Percentiles rank a stretch among this genome's conserved stretches.
Evolutionary conservation across 345 rosid genomes (phyloP).

Genomic region (Bretschneidera sinensis): DNA sequence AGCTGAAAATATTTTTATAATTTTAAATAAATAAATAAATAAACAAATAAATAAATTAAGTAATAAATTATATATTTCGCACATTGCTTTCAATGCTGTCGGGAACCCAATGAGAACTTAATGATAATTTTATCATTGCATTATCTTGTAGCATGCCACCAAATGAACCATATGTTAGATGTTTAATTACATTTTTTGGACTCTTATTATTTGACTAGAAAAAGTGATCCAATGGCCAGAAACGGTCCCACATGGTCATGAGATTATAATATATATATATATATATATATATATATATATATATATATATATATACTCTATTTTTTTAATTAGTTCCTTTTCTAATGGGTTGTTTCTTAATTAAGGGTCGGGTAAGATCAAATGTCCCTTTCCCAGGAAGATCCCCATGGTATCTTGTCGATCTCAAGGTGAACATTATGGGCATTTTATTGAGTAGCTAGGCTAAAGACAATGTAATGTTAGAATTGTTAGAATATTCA

Average conservation of each 20-base stretch:
- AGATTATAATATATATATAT: too few relatives aligned
- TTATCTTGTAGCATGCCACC: too few relatives aligned
- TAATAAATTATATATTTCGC: constrained; percentile 8
- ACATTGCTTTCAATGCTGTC: constrained; percentile 40
- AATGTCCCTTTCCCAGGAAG: constrained; percentile 19
- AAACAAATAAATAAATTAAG: neutral
- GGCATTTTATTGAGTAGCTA: constrained; percentile 4
- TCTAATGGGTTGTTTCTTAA: constrained; percentile 4
- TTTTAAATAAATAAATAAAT: constrained; percentile 10
- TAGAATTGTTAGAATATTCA: too few relatives aligned
- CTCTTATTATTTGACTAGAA: too few relatives aligned
- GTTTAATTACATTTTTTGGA: neutral
- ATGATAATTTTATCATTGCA: too few relatives aligned
- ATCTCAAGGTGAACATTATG: constrained; percentile 25
- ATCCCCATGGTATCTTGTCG: constrained; percentile 27
- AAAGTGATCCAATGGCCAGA: too few relatives aligned
- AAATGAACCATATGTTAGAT: too few relatives aligned
- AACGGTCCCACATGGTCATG: too few relatives aligned
- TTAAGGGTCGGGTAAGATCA: constrained; percentile 12
- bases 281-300: too few relatives aligned
- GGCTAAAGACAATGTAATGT: constrained; percentile 16
- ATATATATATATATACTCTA: too few relatives aligned
- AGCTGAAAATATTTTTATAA: neutral
- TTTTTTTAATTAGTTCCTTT: neutral
- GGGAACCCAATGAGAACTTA: constrained; percentile 24